These are phyloP conservation scores for Lolium rigidum DNA, from an alignment of 176 grass and related monocot species.

Conservation along the genomic window DNA sequence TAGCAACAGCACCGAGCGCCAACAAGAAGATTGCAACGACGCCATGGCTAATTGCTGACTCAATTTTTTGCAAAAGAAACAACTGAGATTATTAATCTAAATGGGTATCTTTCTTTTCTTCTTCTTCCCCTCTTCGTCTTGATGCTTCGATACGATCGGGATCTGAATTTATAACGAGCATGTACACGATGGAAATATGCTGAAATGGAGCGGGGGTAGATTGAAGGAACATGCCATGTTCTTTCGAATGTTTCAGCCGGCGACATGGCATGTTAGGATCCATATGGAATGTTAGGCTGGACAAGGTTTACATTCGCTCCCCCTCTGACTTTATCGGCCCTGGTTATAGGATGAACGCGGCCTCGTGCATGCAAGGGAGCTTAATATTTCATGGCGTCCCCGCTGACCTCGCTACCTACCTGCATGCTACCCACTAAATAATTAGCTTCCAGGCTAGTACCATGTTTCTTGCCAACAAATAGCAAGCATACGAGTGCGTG, in stretches of 20 bases:
- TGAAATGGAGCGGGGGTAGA: constrained; percentile 1
- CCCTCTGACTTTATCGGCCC: background rate
- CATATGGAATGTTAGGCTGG: constrained; percentile 45
- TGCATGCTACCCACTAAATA: background rate
- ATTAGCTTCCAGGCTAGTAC: background rate
- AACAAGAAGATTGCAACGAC: background rate
- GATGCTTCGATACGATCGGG: background rate
- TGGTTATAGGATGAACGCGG: background rate
- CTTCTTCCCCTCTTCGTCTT: background rate
- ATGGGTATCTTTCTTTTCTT: background rate
- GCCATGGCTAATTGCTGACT: constrained; percentile 25
- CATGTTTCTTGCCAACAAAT: too few relatives aligned
- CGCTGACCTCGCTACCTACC: background rate
- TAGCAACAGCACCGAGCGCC: background rate
- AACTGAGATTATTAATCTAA: background rate
- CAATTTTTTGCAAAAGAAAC: background rate
- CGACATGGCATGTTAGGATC: constrained; percentile 41
- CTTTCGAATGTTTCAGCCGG: background rate
- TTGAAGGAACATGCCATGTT: constrained; percentile 35
- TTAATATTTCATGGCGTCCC: background rate
- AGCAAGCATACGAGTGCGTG: too few relatives aligned
- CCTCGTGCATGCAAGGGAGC: background rate
- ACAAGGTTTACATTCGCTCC: background rate
- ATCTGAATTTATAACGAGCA: constrained; percentile 29
- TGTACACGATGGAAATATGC: background rate